These are phyloP conservation scores for Rhodotorula sp. DNA, from an alignment of 1,284 basidiomycete genomes.

Conservation along the genomic window DNA sequence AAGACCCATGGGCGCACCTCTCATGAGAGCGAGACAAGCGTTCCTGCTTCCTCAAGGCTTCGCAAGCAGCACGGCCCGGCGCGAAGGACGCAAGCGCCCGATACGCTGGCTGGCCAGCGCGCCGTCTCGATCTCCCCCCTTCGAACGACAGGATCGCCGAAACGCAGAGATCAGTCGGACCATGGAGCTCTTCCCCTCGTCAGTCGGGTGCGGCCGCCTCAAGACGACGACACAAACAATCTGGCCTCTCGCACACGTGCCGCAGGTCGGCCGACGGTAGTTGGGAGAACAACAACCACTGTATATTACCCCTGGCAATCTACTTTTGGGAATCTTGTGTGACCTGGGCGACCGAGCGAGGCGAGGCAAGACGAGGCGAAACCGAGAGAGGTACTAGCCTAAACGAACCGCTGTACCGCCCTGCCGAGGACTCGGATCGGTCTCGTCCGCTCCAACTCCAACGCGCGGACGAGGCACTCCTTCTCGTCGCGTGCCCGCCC, in stretches of 20 bases:
- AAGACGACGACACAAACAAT: no score
- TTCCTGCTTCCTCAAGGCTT: not conserved
- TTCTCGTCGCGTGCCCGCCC: constrained; percentile 61
- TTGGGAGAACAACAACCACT: not conserved
- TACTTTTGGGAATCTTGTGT: not conserved
- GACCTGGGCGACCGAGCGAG: not conserved
- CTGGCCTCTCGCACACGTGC: no score
- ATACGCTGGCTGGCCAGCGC: no score
- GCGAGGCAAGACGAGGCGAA: no score
- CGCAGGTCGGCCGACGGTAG: no score
- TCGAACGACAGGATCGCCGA: no score
- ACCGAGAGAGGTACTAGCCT: not conserved
- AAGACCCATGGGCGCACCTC: constrained; percentile 28
- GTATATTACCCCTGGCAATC: not conserved
- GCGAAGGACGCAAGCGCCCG: not conserved
- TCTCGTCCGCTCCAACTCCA: constrained; percentile 66
- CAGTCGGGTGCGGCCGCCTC: no score
- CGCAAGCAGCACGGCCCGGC: no score
- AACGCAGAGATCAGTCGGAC: no score
- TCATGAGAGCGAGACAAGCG: not conserved
- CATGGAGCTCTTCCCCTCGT: no score
- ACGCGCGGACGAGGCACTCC: constrained; percentile 71
- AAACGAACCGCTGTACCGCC: constrained; percentile 22
- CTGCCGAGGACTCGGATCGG: constrained; percentile 46
- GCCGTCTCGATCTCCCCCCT: no score